A percentile compares a stretch with the other conserved stretches of the same genome.
phyloP scores from a whole-genome alignment of 805 yeast genomes.

The Suhomyces pyralidae region DNA sequence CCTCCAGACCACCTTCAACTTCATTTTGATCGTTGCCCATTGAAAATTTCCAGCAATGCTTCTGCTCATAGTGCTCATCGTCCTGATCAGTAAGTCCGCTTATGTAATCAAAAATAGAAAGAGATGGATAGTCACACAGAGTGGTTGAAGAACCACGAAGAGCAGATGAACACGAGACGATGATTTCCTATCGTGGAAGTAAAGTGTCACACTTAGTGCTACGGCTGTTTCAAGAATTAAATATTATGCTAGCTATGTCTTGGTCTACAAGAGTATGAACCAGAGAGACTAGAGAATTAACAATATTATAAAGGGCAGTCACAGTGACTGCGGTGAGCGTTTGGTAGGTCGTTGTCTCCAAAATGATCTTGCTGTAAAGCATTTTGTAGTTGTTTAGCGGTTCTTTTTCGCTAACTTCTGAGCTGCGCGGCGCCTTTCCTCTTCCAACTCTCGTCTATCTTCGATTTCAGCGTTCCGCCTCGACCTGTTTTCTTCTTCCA shows the following conservation, averaged over 20 bases:
- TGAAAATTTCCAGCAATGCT: not conserved
- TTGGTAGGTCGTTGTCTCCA: not conserved
- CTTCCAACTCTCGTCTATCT: conserved; percentile 66
- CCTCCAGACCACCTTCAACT: conserved; percentile 23
- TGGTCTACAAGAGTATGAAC: not conserved
- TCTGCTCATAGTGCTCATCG: not conserved
- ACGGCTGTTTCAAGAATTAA: not conserved
- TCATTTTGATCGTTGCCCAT: not conserved
- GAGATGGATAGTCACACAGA: no score
- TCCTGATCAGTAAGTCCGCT: not conserved
- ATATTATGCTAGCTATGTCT: not conserved
- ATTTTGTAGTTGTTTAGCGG: not conserved
- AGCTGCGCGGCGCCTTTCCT: conserved; percentile 46
- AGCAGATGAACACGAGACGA: no score
- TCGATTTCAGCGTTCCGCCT: conserved; percentile 68
- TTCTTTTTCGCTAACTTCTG: conserved; percentile 3
- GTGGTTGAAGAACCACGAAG: no score
- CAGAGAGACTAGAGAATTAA: not conserved
- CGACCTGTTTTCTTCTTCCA: conserved; percentile 77
- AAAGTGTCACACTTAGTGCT: no score
- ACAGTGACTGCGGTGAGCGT: not conserved
- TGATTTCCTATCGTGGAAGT: no score
- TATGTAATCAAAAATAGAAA: not conserved
- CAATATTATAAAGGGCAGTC: not conserved
- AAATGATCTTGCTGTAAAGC: no score